Conservation (phyloP, 2,329 filamentous ascomycete genomes). For the Neopestalotiopsis clavispora region DNA sequence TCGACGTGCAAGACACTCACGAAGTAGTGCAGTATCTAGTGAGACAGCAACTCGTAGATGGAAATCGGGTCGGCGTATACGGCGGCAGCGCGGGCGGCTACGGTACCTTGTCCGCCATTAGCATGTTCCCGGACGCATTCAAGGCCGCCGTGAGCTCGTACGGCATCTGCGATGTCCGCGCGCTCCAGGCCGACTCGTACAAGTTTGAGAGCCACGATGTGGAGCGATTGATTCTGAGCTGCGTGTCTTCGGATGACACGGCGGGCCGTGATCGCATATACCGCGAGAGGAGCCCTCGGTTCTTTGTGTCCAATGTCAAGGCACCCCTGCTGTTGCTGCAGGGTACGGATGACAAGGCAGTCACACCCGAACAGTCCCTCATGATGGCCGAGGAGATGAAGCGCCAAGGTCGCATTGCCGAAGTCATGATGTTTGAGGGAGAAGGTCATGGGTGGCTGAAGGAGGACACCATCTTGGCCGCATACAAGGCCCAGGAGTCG, state of each 20-base stretch:
- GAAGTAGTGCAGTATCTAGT: constrained; percentile 1
- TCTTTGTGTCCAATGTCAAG: not conserved
- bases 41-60: not conserved
- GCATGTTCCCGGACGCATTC: not conserved
- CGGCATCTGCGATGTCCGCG: not conserved
- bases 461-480: not conserved
- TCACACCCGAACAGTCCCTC: not conserved
- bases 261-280: not conserved
- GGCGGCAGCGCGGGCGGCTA: constrained; percentile 1
- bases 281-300: not conserved
- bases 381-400: constrained; percentile 3
- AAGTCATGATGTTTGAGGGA: not conserved
- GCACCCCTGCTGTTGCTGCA: not conserved
- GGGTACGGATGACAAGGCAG: not conserved
- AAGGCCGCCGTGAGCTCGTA: constrained; percentile 3
- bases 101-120: not conserved
- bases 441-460: not conserved
- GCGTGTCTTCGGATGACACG: not conserved
- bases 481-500: not conserved
- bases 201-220: constrained; percentile 6
- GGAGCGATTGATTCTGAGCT: not conserved
- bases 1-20: not conserved
- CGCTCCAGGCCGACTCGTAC: not conserved
- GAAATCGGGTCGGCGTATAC: not conserved
- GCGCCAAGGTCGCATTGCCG: not conserved